phyloP scores from a whole-genome alignment of 306 rosid genomes.

The Bauhinia variegata region DNA sequence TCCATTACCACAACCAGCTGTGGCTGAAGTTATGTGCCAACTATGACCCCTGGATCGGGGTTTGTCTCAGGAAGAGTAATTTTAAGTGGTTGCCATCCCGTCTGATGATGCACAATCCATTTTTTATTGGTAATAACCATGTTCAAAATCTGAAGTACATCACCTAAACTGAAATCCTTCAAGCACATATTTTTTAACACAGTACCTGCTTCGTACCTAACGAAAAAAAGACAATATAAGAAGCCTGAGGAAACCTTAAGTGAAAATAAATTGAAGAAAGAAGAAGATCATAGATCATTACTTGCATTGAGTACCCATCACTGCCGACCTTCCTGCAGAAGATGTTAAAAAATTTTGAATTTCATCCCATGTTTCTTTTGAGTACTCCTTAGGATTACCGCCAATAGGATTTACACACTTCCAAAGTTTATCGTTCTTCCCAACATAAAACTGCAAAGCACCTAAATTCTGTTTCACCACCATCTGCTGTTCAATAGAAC shows the following conservation, averaged over 20 bases:
- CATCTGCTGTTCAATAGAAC: slow-evolving; percentile 80
- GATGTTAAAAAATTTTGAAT: slow-evolving; percentile 62
- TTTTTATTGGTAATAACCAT: slow-evolving; percentile 59
- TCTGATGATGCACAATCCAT: slow-evolving; percentile 76
- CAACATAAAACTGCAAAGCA: slow-evolving; percentile 64
- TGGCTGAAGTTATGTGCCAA: too few species aligned
- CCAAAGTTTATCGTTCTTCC: slow-evolving; percentile 83
- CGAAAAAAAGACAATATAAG: slow-evolving; percentile 27
- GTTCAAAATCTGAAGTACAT: slow-evolving; percentile 71
- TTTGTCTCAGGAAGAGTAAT: slow-evolving; percentile 60
- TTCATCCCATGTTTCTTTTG: slow-evolving; percentile 66
- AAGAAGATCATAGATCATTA: slow-evolving; percentile 41
- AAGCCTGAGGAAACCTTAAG: slow-evolving; percentile 6
- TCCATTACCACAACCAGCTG: slow-evolving; percentile 29
- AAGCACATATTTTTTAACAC: slow-evolving; percentile 67
- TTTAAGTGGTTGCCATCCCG: slow-evolving; percentile 90
- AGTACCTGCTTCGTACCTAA: slow-evolving; percentile 88
- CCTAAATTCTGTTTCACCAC: slow-evolving; percentile 84
- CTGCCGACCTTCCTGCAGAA: slow-evolving; percentile 63
- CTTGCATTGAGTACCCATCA: slow-evolving; percentile 79
- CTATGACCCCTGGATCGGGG: too few species aligned
- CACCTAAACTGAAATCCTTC: slow-evolving; percentile 64
- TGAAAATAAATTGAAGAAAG: slow-evolving; percentile 28
- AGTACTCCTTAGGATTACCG: slow-evolving; percentile 59
- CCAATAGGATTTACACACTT: slow-evolving; percentile 69